These are phyloP conservation scores for Suhomyces xylopsoci DNA, from an alignment of 805 yeast genomes.

Conservation along the genomic window DNA sequence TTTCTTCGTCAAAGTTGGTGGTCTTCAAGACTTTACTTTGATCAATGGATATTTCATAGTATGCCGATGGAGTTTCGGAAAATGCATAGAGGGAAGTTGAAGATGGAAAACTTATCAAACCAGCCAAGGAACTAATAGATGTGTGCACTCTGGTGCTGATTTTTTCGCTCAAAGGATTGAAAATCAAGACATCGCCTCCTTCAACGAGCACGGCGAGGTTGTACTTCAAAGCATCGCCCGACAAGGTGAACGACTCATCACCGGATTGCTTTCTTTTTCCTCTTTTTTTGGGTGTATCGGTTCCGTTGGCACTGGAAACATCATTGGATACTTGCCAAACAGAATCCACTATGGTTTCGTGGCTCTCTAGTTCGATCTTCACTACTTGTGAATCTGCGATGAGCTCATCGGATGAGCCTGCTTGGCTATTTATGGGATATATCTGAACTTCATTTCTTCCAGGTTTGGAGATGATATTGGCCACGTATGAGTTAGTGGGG, in stretches of 20 bases:
- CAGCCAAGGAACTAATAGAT: slow-evolving; percentile 19
- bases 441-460: slow-evolving; percentile 48
- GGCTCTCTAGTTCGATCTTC: slow-evolving; percentile 40
- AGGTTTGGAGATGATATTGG: slow-evolving; percentile 40
- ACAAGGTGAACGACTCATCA: not conserved
- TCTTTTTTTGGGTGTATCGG: slow-evolving; percentile 21
- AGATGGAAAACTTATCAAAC: slow-evolving; percentile 8
- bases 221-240: not conserved
- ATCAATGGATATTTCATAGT: slow-evolving; percentile 24
- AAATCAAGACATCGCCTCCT: slow-evolving; percentile 39
- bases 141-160: slow-evolving; percentile 30
- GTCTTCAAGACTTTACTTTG: slow-evolving; percentile 21
- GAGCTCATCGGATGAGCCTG: slow-evolving; percentile 7
- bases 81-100: slow-evolving; percentile 24
- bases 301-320: slow-evolving; percentile 4
- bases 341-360: slow-evolving; percentile 32
- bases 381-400: slow-evolving; percentile 19
- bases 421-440: slow-evolving; percentile 21
- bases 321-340: slow-evolving; percentile 33
- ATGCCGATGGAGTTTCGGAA: slow-evolving; percentile 10
- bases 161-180: slow-evolving; percentile 43
- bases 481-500: slow-evolving; percentile 27
- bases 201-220: slow-evolving; percentile 32
- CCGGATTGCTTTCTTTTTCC: slow-evolving; percentile 6
- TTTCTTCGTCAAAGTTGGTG: slow-evolving; percentile 18